Evolutionary conservation across 2,329 filamentous ascomycete species (phyloP), one percentile per base, ranked within the genome.

Genomic region (Pseudocercospora eumusae): DNA sequence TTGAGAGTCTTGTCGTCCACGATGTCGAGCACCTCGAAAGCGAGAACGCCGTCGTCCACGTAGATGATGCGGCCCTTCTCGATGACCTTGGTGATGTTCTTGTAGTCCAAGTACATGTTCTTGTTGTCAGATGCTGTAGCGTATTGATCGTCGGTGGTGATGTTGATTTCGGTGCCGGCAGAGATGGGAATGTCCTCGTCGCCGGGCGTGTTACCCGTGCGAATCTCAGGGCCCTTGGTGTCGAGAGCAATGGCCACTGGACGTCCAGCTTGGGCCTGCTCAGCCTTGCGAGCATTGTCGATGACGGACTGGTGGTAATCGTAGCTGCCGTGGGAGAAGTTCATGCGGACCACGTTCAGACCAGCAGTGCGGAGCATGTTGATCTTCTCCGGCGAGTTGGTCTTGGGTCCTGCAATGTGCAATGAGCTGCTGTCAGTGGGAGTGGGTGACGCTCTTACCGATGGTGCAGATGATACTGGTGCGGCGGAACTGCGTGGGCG

Each of bases 71-170:
- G 93, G 75, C 93, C 95, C 63, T 86, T 83, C 77, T 90, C 80
- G 75, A 99, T 98, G 73, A 99, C 95, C 83, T 96, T 96, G 81
- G 93, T 97, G 81, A 99, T 98, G 85, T 99, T 99, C 88, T 96
- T 96, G 86, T 99, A 98, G 84, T 98, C 93, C 75, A 98, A 90
- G 75, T 92, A 97, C 95, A 99, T 96, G 84, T 96, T 96, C 82
- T 93, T 86, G 72, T 91, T 88, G 79, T 96, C 90, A 75, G 89
- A 93, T 62, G 86, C 81, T 61, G 89, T 90, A 71, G 89, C 90
- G 79, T 97, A 98, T 77, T 92, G 82, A 55, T 98, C 93, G 76
- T 99, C 93, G 63, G 95, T 99, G 75, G 95, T 97, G 80, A 99
- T 90, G 86, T 96, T 97, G 79, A 99, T 80, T 80, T 96, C 83